Evolutionary conservation across 495 filamentous ascomycete genomes (phyloP).

Genomic region (Aspergillus wentii): DNA sequence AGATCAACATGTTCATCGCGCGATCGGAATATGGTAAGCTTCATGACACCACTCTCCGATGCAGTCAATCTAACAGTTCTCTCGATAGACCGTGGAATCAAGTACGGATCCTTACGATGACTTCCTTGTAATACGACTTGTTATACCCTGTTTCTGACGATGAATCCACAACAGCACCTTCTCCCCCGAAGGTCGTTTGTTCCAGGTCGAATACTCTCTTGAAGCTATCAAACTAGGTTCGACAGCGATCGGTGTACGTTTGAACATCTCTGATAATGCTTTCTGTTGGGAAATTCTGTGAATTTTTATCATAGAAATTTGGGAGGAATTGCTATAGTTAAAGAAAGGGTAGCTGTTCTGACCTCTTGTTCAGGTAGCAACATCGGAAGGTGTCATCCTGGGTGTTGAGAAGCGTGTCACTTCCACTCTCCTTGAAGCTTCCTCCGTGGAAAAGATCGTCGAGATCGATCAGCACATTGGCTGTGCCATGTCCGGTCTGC

Average conservation of each 20-base stretch:
- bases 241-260: constrained; percentile 89
- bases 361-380: constrained; percentile 62
- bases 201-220: constrained; percentile 99
- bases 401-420: constrained; percentile 99
- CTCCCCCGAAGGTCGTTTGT: constrained; percentile 98
- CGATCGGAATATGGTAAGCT: constrained; percentile 97
- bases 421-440: constrained; percentile 91
- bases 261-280: constrained; percentile 1
- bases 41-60: constrained; percentile 13
- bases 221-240: constrained; percentile 99
- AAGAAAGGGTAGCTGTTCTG: constrained; percentile 11
- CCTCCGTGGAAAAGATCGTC: constrained; percentile 98
- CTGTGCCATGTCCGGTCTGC: constrained; percentile 95
- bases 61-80: constrained; percentile 27
- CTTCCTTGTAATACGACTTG: constrained; percentile 1
- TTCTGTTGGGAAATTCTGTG: neutral
- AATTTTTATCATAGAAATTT: too few relatives aligned
- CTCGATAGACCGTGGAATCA: constrained; percentile 89
- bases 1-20: constrained; percentile 93
- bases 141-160: constrained; percentile 18
- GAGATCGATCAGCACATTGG: constrained; percentile 98
- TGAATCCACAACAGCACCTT: constrained; percentile 71
- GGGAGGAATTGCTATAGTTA: too few relatives aligned
- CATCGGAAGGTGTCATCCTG: constrained; percentile 86
- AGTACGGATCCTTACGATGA: constrained; percentile 53